Conservation (phyloP, 2,329 filamentous ascomycete genomes). For the Blastomyces silverae region DNA sequence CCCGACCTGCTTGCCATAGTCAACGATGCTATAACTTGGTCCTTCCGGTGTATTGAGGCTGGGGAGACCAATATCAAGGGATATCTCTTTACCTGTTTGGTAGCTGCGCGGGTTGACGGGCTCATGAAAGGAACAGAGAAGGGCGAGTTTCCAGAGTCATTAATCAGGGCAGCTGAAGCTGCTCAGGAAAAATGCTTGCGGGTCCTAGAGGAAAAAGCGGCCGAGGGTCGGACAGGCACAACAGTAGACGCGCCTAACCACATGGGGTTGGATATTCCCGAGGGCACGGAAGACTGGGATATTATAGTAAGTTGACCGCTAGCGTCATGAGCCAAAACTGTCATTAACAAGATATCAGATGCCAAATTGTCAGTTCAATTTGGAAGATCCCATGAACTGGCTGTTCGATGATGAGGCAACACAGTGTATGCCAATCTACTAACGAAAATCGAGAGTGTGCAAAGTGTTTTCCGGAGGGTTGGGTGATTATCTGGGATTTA, state of each 20-base stretch:
- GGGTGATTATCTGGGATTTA: not conserved
- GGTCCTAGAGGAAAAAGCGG: conserved; percentile 26
- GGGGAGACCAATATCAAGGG: conserved; percentile 54
- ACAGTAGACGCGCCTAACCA: conserved; percentile 20
- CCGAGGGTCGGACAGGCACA: conserved; percentile 15
- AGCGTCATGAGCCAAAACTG: not conserved
- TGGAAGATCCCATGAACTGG: conserved; percentile 24
- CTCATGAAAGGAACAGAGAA: conserved; percentile 34
- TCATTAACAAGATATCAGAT: conserved; percentile 24
- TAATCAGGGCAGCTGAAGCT: conserved; percentile 38
- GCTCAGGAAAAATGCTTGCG: conserved; percentile 25
- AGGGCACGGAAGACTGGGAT: conserved; percentile 39
- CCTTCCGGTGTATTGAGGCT: conserved; percentile 36
- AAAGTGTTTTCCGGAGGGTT: not conserved
- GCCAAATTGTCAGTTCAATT: conserved; percentile 28
- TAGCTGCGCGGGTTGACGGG: conserved; percentile 41
- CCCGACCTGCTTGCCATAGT: conserved; percentile 31
- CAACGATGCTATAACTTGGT: conserved; percentile 40
- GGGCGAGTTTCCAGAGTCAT: conserved; percentile 30
- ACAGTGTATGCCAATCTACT: not conserved
- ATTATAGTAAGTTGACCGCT: conserved; percentile 34
- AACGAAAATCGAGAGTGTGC: not conserved
- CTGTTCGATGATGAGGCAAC: conserved; percentile 13
- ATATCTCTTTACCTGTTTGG: conserved; percentile 40
- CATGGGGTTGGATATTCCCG: conserved; percentile 26